These are phyloP conservation scores for Cucumis melo DNA, from an alignment of 306 rosid species.

Conservation along the genomic window DNA sequence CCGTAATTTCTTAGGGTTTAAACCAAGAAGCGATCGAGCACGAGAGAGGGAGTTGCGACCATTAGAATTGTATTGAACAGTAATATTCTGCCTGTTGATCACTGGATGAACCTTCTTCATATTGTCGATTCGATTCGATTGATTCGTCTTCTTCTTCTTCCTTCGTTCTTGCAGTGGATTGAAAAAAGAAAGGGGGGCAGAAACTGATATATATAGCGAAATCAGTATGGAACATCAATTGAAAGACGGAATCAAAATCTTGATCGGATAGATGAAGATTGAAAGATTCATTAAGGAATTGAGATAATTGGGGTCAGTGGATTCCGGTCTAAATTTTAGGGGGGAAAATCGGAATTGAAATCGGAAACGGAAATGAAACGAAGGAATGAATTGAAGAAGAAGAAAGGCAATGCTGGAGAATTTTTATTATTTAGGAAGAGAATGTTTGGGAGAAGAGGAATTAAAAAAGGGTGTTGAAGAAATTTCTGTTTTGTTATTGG, in stretches of 20 bases:
- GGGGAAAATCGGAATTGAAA: background rate
- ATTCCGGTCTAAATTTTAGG: background rate
- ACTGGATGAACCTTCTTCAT: slow-evolving; percentile 80
- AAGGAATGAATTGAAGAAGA: background rate
- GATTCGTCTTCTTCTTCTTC: background rate
- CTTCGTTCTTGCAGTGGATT: background rate
- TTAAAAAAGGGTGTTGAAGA: background rate
- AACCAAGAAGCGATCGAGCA: slow-evolving; percentile 33
- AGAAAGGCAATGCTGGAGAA: background rate
- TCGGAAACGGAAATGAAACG: background rate
- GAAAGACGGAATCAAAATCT: slow-evolving; percentile 20
- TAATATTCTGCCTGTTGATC: slow-evolving; percentile 62
- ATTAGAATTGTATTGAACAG: slow-evolving; percentile 44
- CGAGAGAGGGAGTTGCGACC: slow-evolving; percentile 27
- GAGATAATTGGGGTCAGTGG: background rate
- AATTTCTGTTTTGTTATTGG: background rate
- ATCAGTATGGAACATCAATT: slow-evolving; percentile 5
- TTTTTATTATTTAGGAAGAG: background rate
- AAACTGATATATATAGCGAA: slow-evolving; percentile 1
- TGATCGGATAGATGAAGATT: slow-evolving; percentile 10
- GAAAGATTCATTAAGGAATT: slow-evolving; percentile 35
- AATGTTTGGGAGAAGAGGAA: background rate
- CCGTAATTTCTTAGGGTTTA: slow-evolving; percentile 64
- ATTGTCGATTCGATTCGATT: background rate
- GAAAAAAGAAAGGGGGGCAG: background rate